Conservation (phyloP, 2,329 filamentous ascomycete species). For the Talaromyces piceae region DNA sequence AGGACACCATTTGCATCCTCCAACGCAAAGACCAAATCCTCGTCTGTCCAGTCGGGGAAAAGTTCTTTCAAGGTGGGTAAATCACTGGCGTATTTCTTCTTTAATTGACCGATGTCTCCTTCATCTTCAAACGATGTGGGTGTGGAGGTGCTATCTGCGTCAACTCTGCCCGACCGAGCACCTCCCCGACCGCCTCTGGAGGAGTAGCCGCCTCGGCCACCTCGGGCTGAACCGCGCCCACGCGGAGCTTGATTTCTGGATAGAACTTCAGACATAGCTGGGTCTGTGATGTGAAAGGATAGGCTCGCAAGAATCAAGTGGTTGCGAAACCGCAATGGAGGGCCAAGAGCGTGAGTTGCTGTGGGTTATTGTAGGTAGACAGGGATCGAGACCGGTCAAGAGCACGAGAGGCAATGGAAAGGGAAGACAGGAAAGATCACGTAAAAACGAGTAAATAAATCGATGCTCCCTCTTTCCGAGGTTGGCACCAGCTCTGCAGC, state of each 20-base stretch:
- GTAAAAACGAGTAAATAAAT: conserved; percentile 22
- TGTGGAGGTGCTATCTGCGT: conserved; percentile 55
- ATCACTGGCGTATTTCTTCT: conserved; percentile 78
- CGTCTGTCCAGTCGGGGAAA: conserved; percentile 92
- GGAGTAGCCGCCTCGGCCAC: conserved; percentile 70
- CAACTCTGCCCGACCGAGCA: conserved; percentile 63
- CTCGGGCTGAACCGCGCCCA: conserved; percentile 83
- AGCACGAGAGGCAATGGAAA: conserved; percentile 19
- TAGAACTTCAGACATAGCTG: conserved; percentile 86
- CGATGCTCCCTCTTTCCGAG: conserved; percentile 33
- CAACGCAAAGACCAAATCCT: conserved; percentile 86
- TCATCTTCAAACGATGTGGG: conserved; percentile 65
- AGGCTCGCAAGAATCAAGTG: conserved; percentile 17
- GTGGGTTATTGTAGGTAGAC: conserved; percentile 9
- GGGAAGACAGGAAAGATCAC: conserved; percentile 22
- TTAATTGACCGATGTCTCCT: conserved; percentile 83
- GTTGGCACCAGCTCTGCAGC: conserved; percentile 30
- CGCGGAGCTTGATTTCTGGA: conserved; percentile 73
- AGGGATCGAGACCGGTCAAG: conserved; percentile 14
- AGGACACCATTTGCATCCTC: conserved; percentile 59
- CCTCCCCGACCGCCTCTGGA: conserved; percentile 63
- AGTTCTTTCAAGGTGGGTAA: conserved; percentile 80
- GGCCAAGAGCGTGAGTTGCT: conserved; percentile 21
- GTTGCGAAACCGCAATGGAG: conserved; percentile 18
- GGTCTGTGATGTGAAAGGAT: conserved; percentile 18